A percentile compares a stretch with the other conserved stretches of the same genome.
Conservation (phyloP, 129 eudicot species). For the Chrysanthemum makinoi region DNA sequence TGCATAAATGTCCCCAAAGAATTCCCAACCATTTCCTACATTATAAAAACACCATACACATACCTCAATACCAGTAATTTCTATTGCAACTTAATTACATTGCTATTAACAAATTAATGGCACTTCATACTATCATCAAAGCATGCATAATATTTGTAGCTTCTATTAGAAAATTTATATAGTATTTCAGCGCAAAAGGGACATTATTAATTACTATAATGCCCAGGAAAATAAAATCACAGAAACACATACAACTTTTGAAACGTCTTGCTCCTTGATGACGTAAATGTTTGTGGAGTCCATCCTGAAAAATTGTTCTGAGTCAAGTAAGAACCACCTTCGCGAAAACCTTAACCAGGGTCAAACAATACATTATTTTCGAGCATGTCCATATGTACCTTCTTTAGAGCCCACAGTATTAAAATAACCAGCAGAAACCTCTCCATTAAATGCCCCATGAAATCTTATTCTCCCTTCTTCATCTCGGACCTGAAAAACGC, state of each 20-base stretch:
- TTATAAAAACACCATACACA: conserved; percentile 13
- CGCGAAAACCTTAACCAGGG: conserved; percentile 7
- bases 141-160: conserved; percentile 12
- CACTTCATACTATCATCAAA: conserved; percentile 10
- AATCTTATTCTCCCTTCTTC: conserved; percentile 98
- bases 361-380: conserved; percentile 8
- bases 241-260: conserved; percentile 63
- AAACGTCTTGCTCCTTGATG: conserved; percentile 83
- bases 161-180: background rate
- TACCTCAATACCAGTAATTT: conserved; percentile 23
- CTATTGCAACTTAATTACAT: background rate
- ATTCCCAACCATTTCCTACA: conserved; percentile 81
- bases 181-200: conserved; percentile 13
- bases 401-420: conserved; percentile 97
- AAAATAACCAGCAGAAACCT: conserved; percentile 90
- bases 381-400: conserved; percentile 57
- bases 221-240: background rate
- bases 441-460: conserved; percentile 99
- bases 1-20: conserved; percentile 82
- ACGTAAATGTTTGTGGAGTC: conserved; percentile 92
- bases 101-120: conserved; percentile 16
- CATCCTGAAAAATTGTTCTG: conserved; percentile 55
- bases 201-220: conserved; percentile 4
- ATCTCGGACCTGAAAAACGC: conserved; percentile 73
- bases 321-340: conserved; percentile 17